Base-by-base conservation (phyloP, 1,284 basidiomycete species). In the Cerrena zonata region DNA sequence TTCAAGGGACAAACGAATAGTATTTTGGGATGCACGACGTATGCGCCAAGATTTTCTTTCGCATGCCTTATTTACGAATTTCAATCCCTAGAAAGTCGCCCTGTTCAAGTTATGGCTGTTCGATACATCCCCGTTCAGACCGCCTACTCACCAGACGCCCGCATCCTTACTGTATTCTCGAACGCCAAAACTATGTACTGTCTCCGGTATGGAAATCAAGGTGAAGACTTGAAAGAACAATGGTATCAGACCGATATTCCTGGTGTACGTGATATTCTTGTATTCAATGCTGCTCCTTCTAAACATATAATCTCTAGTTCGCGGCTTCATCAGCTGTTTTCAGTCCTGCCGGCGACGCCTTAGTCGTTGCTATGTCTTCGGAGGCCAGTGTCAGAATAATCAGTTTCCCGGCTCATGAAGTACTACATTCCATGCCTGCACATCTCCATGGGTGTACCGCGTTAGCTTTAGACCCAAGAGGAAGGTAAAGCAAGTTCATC, bases 1-100 rank as follows among this genome's bases (percentile, higher is more conserved):
- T 58, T 78, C 82, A 61, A 84, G 78, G 60, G 88, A 90, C 57
- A 73, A 79, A 54, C 72, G 79, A 26, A 76, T 89, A 24, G 82
- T 86, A 2, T 89, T 89, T 58, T 89, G 86, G 86, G 87, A 90
- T 65, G 84, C 84, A n/a, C 72, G 87, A 65, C 85, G 87, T 89
- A 67, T 58, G 83, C 70, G 4, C 42, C n/a, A n/a, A n/a, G n/a
- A n/a, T 42, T 45, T 27, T 3, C 22, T 36, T n/a, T 25, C 34
- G 12, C 12, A 45, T 15, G 25, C 22, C 15, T 42, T 15, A 21
- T 47, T 48, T n/a, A 36, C 45, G 30, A 49, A 27, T 44, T 40
- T 40, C 54, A 21, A 45, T 5, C 24, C 50, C 40, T 61, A 89
- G 86, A 88, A 75, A 85, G 78, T 61, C 77, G 84, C 50, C 71